Percentiles rank a stretch among this genome's conserved stretches.
phyloP scores from a whole-genome alignment of 805 yeast species.

The Yarrowia sp. region DNA sequence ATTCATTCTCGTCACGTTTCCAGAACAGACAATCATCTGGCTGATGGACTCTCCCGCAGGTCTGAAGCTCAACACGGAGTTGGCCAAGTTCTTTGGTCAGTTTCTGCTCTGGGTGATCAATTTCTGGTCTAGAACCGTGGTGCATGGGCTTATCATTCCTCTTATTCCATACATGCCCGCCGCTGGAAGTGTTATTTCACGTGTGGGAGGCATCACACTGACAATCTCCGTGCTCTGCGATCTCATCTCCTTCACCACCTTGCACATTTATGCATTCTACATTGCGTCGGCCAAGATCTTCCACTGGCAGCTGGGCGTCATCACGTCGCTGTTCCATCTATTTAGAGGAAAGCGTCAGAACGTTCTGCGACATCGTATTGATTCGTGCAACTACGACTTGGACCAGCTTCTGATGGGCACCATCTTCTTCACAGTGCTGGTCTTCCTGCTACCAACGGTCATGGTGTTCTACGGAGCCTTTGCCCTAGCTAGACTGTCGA shows the following conservation, averaged over 20 bases:
- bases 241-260: constrained; percentile 55
- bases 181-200: constrained; percentile 41
- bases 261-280: constrained; percentile 77
- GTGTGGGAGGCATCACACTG: constrained; percentile 65
- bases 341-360: constrained; percentile 90
- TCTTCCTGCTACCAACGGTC: constrained; percentile 82
- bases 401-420: constrained; percentile 90
- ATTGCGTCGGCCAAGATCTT: constrained; percentile 75
- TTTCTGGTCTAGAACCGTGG: constrained; percentile 49
- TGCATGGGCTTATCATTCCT: constrained; percentile 28
- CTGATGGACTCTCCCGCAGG: constrained; percentile 91
- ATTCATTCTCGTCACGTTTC: constrained; percentile 43
- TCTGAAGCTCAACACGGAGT: constrained; percentile 80
- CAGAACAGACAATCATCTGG: constrained; percentile 44
- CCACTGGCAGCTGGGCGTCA: constrained; percentile 64
- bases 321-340: constrained; percentile 73
- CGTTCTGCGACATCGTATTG: constrained; percentile 79
- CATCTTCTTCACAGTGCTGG: constrained; percentile 71
- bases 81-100: constrained; percentile 83
- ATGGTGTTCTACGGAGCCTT: constrained; percentile 78
- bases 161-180: constrained; percentile 38
- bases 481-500: constrained; percentile 54
- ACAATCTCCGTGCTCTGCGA: constrained; percentile 68
- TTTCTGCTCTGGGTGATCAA: constrained; percentile 80
- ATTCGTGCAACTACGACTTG: constrained; percentile 75